Base-by-base conservation (phyloP, 768 basidiomycete genomes). In the Mycena capillaripes region DNA sequence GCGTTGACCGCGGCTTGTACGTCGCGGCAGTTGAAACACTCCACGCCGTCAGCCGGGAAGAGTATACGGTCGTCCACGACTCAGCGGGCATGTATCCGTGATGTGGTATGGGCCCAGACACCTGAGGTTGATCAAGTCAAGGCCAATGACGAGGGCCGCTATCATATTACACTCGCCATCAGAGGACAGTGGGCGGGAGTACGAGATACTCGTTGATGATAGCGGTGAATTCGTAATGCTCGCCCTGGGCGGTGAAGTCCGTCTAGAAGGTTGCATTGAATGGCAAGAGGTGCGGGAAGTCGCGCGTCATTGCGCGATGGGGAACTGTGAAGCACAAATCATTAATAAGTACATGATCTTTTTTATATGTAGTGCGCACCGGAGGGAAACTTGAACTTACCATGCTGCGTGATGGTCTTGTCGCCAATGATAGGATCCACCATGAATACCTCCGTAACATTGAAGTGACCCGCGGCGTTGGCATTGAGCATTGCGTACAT, bases 141-240 rank as follows among this genome's bases (percentile, higher is more conserved):
- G 14, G 4, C 17, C 57, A 34, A 3, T 23, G 57, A n/a, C n/a
- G n/a, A 30, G 29, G 21, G 27, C 23, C 25, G 4, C 14, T 23
- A 29, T 44, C 29, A 60, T 42, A 11, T 42, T 25, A 27, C 59
- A 60, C 9, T 19, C 42, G 29, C 42, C 59, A 42, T 42, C 46
- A 42, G 27, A 46, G 8, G 16, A 40, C 59, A 9, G 44, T 60
- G 14, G 59, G 42, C 29, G 59, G 59, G 42, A 60, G 46, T 27
- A 60, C 42, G 14, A 60, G 59, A 19, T 60, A 60, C 21, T 60
- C 59, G n/a, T n/a, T n/a, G 27, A 60, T 40, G 59, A 60, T 44
- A 42, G 59, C 23, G 3, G 59, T 60, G 42, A 29, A 60, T 25
- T 42, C 59, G 42, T 42, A 60, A 2, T 21, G 27, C 25, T 60